Evolutionary conservation across 2,329 filamentous ascomycete species (phyloP), one percentile per base, ranked within the genome.

Genomic region (Colletotrichum scovillei): DNA sequence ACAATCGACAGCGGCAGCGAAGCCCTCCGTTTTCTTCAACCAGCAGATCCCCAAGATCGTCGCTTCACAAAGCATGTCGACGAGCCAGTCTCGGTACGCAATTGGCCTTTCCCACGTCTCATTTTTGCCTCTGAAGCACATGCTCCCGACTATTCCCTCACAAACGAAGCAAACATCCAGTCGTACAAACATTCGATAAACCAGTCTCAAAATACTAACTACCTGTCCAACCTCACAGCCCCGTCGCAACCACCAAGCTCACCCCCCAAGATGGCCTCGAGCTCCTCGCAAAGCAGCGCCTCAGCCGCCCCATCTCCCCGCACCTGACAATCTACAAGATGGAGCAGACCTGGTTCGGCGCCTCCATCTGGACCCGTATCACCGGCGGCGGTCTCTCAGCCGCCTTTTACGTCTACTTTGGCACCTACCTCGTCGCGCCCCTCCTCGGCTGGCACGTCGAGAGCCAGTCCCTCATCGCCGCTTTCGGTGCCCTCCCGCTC

Each of bases 261-360:
- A 86, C 88, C 74, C 82, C 85, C 66, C 78, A 83, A 66, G 86
- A 92, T 74, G 89, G 84, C 76, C 79, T 89, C 76, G 81, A 89
- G 77, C 90, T 97, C 84, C 94, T 98, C 81, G 92, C 90, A 79
- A 87, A 91, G 80, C 95, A 98, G 88, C 95, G 95, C 79, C 88
- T 92, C 69, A 85, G 89, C 80, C 95, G 95, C 65, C 95, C 95
- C 81, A 88, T 98, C 78, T 89, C 94, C 58, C 95, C 95, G 68
- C 95, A 98, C 82, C 90, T 98, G 75, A 82, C 86, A 80, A 95
- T 97, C 89, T 98, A 98, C 91, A 89, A 91, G 83, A 90, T 93
- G 73, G 91, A 94, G 84, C 93, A 98, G 85, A 97, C 94, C 78
- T 98, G 92, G 92, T 92, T 94, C 83, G 88, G 89, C 77, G 92